A percentile compares a stretch with the other conserved stretches of the same genome.
phyloP scores from a whole-genome alignment of 768 basidiomycete genomes.

The Suillus weaverae region DNA sequence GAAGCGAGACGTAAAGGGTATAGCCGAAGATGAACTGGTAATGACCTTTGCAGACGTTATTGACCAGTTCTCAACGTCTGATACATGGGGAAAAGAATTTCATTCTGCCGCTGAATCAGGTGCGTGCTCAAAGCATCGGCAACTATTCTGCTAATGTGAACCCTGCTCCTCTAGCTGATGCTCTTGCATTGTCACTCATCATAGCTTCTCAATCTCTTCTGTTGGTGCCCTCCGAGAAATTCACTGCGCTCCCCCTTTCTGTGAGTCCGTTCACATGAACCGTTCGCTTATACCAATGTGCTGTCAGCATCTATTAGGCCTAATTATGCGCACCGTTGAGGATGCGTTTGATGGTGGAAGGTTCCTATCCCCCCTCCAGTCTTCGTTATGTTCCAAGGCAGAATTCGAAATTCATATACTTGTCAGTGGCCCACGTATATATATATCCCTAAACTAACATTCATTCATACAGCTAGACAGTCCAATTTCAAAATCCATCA shows the following conservation, averaged over 20 bases:
- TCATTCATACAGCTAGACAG: conserved; percentile 29
- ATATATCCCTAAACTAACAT: conserved; percentile 5
- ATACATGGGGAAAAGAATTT: conserved; percentile 71
- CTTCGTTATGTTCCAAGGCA: conserved; percentile 29
- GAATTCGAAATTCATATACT: conserved; percentile 21
- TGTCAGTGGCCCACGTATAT: conserved; percentile 9
- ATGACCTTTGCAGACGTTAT: conserved; percentile 74
- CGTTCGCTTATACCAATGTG: conserved; percentile 1
- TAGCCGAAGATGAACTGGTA: conserved; percentile 64
- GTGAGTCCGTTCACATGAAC: conserved; percentile 36
- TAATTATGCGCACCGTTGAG: conserved; percentile 48
- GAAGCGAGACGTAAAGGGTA: conserved; percentile 34
- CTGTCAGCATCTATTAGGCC: conserved; percentile 26
- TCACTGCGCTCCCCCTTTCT: conserved; percentile 61
- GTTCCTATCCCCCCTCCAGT: conserved; percentile 49
- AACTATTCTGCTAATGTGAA: not conserved
- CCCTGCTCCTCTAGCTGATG: conserved; percentile 34
- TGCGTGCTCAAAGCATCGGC: conserved; percentile 20
- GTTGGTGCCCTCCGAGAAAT: conserved; percentile 50
- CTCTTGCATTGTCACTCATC: conserved; percentile 47
- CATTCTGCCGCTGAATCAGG: conserved; percentile 47
- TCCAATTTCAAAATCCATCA: conserved; percentile 36
- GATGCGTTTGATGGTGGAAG: conserved; percentile 56
- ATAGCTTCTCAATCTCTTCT: conserved; percentile 62
- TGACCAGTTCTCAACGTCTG: conserved; percentile 50